Evolutionary conservation across 108 stramenopile genomes (phyloP).

Genomic region (Conticribra weissflogii): DNA sequence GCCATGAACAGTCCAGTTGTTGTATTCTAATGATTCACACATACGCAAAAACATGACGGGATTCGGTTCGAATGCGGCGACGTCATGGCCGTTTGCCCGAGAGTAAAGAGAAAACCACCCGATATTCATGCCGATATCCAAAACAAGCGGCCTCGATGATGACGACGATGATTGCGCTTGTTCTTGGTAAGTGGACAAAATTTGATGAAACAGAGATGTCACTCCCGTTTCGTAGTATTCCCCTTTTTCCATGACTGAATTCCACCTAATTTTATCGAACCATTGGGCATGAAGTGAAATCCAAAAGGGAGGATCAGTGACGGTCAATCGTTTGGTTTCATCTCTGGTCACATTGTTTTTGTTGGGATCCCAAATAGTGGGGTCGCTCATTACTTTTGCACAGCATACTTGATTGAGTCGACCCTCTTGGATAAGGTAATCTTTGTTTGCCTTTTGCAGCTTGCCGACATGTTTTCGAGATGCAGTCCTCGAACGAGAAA

Average conservation of each 20-base stretch:
- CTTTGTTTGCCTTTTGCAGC: no score
- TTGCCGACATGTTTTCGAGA: no score
- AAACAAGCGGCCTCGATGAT: slow-evolving; percentile 19
- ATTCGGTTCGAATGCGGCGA: slow-evolving; percentile 43
- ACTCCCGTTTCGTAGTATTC: slow-evolving; percentile 43
- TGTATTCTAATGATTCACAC: slow-evolving; percentile 35
- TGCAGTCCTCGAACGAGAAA: no score
- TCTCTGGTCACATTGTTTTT: not conserved
- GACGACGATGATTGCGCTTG: slow-evolving; percentile 6
- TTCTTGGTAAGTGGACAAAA: slow-evolving; percentile 4
- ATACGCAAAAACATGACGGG: slow-evolving; percentile 31
- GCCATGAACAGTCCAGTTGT: slow-evolving; percentile 39
- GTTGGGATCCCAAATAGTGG: slow-evolving; percentile 15
- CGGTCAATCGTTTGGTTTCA: slow-evolving; percentile 23
- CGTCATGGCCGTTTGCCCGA: slow-evolving; percentile 33
- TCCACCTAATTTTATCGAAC: slow-evolving; percentile 43
- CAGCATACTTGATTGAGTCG: no score
- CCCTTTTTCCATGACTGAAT: slow-evolving; percentile 26
- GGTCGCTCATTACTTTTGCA: no score
- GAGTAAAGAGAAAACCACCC: slow-evolving; percentile 44
- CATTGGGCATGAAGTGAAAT: slow-evolving; percentile 20
- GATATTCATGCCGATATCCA: slow-evolving; percentile 50
- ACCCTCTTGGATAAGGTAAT: no score
- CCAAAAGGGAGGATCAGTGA: slow-evolving; percentile 39
- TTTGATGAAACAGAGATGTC: slow-evolving; percentile 30